These are phyloP conservation scores for Psophocarpus tetragonolobus DNA, from an alignment of 306 rosid genomes.

Conservation along the genomic window DNA sequence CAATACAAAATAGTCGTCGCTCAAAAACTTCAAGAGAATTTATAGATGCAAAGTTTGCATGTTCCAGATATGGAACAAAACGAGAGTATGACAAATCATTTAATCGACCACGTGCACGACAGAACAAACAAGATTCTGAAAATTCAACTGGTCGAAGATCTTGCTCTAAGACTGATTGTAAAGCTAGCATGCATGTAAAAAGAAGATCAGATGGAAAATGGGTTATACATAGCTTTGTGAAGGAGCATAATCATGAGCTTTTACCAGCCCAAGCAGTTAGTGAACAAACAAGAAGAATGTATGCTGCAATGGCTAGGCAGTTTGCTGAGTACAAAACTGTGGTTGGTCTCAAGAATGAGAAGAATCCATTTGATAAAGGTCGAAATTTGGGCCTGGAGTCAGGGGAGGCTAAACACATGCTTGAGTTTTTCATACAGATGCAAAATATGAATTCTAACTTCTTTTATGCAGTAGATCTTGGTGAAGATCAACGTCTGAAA, in stretches of 20 bases:
- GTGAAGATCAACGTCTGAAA: constrained; percentile 86
- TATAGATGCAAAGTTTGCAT: constrained; percentile 98
- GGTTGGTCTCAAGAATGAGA: constrained; percentile 85
- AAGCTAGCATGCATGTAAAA: constrained; percentile 99
- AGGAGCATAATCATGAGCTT: constrained; percentile 95
- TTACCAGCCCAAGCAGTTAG: constrained; percentile 99
- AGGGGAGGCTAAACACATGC: constrained; percentile 75
- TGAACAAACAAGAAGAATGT: constrained; percentile 97
- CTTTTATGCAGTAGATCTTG: constrained; percentile 83
- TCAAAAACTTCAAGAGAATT: constrained; percentile 97
- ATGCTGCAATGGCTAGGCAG: constrained; percentile 99
- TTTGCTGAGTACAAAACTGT: constrained; percentile 96
- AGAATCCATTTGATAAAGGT: constrained; percentile 81
- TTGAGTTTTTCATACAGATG: constrained; percentile 80
- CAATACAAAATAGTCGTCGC: constrained; percentile 97
- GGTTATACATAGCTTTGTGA: constrained; percentile 95
- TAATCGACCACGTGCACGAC: constrained; percentile 87
- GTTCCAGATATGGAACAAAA: constrained; percentile 96
- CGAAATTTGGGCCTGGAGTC: constrained; percentile 79
- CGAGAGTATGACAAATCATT: constrained; percentile 90
- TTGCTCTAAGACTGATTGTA: constrained; percentile 95
- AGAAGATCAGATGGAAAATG: constrained; percentile 96
- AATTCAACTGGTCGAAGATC: constrained; percentile 90
- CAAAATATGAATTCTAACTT: constrained; percentile 82
- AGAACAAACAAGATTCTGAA: constrained; percentile 89